Base-by-base conservation (phyloP, 1,284 basidiomycete genomes). In the Agroathelia rolfsii region DNA sequence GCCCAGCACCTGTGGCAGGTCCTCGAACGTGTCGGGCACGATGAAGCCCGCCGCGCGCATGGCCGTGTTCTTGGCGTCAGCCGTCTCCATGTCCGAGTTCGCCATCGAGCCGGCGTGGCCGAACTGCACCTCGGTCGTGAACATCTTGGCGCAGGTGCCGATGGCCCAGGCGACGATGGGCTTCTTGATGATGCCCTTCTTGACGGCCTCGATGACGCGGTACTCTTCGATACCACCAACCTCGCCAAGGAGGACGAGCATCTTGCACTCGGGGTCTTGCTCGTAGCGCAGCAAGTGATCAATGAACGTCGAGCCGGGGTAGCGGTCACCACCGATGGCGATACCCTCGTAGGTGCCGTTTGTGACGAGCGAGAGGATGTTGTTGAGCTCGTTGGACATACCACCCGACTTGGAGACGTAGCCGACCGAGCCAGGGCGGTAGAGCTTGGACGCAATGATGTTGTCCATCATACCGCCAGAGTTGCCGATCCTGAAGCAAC, bases 381-480 rank as follows among this genome's bases (percentile, higher is more conserved):
- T 98, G 85, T 98, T 97, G 49, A 98, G 72, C 66, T 98, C 95
- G 71, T 98, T 98, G 49, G 94, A 98, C 95, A 98, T 98, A 60
- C 95, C 94, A 48, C 94, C 94, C 9, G 94, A 97, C 70, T 98
- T 98, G 63, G 90, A 96, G 56, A 98, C 94, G 64, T 97, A 97
- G 53, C 90, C 94, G 50, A 98, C 88, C 14, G 92, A 93, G 41
- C 94, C 95, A 28, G 93, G 67, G 52, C 93, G 89, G 78, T 97
- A 98, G 44, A 98, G 86, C 73, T 97, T 98, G 45, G 92, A 96
- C 10, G 93, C 68, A 51, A 97, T 92, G 65, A 97, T 94, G 72
- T 97, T 98, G 72, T 98, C 95, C 92, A 97, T 97, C 94, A 97
- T 97, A 56, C 86, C 79, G 71, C 94, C 94, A 43, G 89, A 94